These are phyloP conservation scores for Catenaria anguillulae DNA, from an alignment of 371 early-diverging fungal species.

Conservation along the genomic window DNA sequence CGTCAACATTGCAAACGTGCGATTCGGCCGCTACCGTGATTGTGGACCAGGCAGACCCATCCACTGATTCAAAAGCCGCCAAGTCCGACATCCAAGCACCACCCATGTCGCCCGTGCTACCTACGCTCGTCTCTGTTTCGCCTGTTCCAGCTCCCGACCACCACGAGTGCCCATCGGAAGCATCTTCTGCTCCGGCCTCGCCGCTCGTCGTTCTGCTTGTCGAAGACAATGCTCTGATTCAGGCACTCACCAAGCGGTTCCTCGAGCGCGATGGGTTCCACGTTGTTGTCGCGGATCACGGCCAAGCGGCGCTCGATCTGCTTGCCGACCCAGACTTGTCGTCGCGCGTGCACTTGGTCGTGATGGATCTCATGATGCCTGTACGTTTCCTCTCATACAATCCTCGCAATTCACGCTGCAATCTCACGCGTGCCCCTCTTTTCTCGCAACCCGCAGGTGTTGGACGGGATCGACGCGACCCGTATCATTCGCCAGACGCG, in stretches of 20 bases:
- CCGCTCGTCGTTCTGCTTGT: conserved; percentile 10
- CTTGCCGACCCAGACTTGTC: background rate
- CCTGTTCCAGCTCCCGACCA: too few relatives aligned
- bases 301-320: conserved; percentile 14
- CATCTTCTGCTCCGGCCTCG: background rate
- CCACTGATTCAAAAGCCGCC: too few relatives aligned
- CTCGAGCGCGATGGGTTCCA: conserved; percentile 9
- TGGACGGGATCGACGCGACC: background rate
- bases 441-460: background rate
- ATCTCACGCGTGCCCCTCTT: background rate
- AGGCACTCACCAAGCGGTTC: conserved; percentile 12
- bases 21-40: too few relatives aligned
- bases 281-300: conserved; percentile 13
- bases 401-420: background rate
- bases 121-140: too few relatives aligned
- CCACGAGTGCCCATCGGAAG: too few relatives aligned
- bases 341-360: background rate
- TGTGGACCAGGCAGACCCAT: too few relatives aligned
- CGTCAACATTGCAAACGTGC: too few relatives aligned
- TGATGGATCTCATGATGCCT: conserved; percentile 10
- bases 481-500: background rate
- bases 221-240: conserved; percentile 16
- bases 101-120: too few relatives aligned
- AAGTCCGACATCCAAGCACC: too few relatives aligned
- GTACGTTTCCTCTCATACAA: background rate